Base-by-base conservation (phyloP, 2,329 filamentous ascomycete species). In the Aspergillus clavatus region DNA sequence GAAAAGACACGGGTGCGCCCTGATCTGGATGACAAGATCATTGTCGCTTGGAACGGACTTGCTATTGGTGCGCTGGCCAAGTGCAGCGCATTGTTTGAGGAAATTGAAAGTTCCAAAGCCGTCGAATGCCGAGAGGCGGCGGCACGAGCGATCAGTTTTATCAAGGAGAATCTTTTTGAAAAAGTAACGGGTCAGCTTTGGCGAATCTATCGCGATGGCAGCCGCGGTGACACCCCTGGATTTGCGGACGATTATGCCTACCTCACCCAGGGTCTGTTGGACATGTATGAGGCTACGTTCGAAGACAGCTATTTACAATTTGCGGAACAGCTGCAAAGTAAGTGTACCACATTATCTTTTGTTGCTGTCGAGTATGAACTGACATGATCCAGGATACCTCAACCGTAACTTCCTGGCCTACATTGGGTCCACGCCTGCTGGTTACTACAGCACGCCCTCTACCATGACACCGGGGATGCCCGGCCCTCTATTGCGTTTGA, bases 201-300 rank as follows among this genome's bases (percentile, higher is more conserved):
- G 61, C 80, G 90, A 40, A 81, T 91, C 33, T 94, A 85, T 68
- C 81, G 82, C 23, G 80, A 83, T 49, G 79, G 68, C 12, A 72
- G 80, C 2, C 75, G 81, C 7, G 82, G 84, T 22, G 75, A 81
- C 14, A 83, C 81, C 0, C 75, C 77, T 29, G 90, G 81, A 0
- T 95, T 97, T 66, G 88, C 91, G 1, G 93, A 97, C 57, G 93
- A 98, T 69, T 97, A 97, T 62, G 89, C 91, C 2, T 95, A 91
- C 65, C 66, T 97, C 31, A 86, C 89, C 40, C 81, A 84, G 40
- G 91, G 89, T 0, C 74, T 96, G 1, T 72, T 97, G 45, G 84
- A 90, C 55, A 78, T 97, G 22, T 94, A 94, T 62, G 84, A 91
- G 63, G 80, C 84, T 0, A 95, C 88, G 0, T 84, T 85, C 50